These are phyloP conservation scores for Rhizomucor pusillus DNA, from an alignment of 371 early-diverging fungal genomes.

Conservation along the genomic window DNA sequence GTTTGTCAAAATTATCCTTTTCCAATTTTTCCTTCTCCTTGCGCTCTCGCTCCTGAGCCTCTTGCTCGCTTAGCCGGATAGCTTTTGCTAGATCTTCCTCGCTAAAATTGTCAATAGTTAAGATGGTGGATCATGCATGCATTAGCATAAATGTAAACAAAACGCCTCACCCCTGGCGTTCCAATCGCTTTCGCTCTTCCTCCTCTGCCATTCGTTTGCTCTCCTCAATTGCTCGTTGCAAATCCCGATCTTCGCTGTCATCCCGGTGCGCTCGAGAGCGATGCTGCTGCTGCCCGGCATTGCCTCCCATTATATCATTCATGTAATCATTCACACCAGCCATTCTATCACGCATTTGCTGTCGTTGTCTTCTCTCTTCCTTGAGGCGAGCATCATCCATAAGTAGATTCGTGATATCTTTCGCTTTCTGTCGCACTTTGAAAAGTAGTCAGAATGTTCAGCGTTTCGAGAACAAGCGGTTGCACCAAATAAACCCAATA, in stretches of 20 bases:
- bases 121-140: neutral
- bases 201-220: constrained; percentile 41
- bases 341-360: constrained; percentile 66
- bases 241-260: constrained; percentile 75
- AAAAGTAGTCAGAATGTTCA: neutral
- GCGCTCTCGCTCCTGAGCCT: constrained; percentile 35
- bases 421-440: constrained; percentile 90
- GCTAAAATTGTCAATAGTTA: constrained; percentile 6
- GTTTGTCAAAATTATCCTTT: constrained; percentile 43
- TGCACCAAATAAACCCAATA: neutral
- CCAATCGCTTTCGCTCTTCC: constrained; percentile 28
- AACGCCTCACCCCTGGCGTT: constrained; percentile 10
- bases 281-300: constrained; percentile 18
- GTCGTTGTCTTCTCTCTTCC: constrained; percentile 69
- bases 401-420: constrained; percentile 83
- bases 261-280: constrained; percentile 12
- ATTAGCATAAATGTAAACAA: neutral
- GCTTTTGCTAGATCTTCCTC: constrained; percentile 46
- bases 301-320: constrained; percentile 42
- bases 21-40: constrained; percentile 29
- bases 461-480: neutral
- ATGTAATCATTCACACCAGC: constrained; percentile 39
- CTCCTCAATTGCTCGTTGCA: constrained; percentile 84
- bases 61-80: constrained; percentile 40
- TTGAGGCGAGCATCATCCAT: constrained; percentile 76